Percentiles rank a stretch among this genome's conserved stretches.
phyloP scores from a whole-genome alignment of 768 basidiomycete species.

The Russula olivacea region DNA sequence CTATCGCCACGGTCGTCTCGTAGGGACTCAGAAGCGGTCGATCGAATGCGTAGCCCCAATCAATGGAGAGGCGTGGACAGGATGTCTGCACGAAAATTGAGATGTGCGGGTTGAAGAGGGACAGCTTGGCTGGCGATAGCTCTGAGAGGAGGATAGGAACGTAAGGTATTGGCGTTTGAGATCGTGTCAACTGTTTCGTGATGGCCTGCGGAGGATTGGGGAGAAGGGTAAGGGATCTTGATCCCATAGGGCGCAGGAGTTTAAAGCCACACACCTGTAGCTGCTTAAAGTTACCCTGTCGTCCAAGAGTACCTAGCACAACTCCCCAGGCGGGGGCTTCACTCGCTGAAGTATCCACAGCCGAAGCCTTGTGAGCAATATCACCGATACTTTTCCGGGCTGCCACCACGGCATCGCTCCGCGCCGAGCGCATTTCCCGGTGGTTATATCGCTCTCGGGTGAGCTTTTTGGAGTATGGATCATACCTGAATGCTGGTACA shows the following conservation, averaged over 20 bases:
- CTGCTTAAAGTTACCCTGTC: constrained; percentile 90
- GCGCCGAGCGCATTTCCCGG: constrained; percentile 69
- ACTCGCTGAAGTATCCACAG: constrained; percentile 23
- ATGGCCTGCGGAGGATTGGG: constrained; percentile 48
- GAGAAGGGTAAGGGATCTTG: background rate
- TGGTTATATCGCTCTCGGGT: constrained; percentile 91
- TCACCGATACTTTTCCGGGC: constrained; percentile 61
- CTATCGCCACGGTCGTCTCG: constrained; percentile 84
- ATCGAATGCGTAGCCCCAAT: constrained; percentile 97
- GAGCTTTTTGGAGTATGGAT: constrained; percentile 96
- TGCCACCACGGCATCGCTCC: constrained; percentile 67
- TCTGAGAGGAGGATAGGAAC: constrained; percentile 93
- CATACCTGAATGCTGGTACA: constrained; percentile 94
- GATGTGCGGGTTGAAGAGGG: constrained; percentile 74
- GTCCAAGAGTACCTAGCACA: constrained; percentile 86
- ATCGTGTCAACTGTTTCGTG: constrained; percentile 56
- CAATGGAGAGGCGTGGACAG: constrained; percentile 92
- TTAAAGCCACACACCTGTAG: constrained; percentile 50
- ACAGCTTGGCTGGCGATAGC: constrained; percentile 90
- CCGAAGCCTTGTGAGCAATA: constrained; percentile 10
- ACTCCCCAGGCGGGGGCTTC: constrained; percentile 69
- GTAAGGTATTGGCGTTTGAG: constrained; percentile 57
- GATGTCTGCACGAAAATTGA: constrained; percentile 94
- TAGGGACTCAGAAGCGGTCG: constrained; percentile 88
- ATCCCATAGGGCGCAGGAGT: background rate